Evolutionary conservation across 768 basidiomycete genomes (phyloP).

Genomic region (Mycena kentingensis): DNA sequence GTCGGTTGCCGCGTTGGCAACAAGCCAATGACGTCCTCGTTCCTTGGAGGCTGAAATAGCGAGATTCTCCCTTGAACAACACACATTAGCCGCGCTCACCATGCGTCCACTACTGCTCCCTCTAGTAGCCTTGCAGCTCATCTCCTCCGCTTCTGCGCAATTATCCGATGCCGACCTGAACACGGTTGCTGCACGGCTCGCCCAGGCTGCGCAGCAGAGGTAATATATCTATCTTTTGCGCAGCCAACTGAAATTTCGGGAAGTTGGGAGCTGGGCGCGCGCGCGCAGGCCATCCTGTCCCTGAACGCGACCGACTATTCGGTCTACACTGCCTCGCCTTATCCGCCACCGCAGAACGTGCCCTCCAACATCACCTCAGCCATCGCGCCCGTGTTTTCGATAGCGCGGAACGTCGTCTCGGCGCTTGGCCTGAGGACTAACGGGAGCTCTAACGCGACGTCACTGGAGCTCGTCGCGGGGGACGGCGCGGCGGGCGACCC

Average conservation of each 20-base stretch:
- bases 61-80: not conserved
- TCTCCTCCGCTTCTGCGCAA: slow-evolving; percentile 26
- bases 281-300: slow-evolving; percentile 51
- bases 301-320: slow-evolving; percentile 47
- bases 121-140: not conserved
- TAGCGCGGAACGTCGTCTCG: slow-evolving; percentile 52
- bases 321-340: slow-evolving; percentile 42
- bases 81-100: not conserved
- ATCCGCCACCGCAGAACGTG: slow-evolving; percentile 42
- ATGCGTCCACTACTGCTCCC: not conserved
- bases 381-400: slow-evolving; percentile 58
- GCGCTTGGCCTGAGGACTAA: too few relatives aligned
- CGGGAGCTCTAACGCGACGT: slow-evolving; percentile 43
- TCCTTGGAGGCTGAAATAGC: too few relatives aligned
- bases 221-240: slow-evolving; percentile 15
- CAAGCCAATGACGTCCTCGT: too few relatives aligned
- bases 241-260: not conserved
- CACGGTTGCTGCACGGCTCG: slow-evolving; percentile 38
- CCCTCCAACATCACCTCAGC: slow-evolving; percentile 34
- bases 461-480: slow-evolving; percentile 58
- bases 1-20: too few relatives aligned
- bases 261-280: slow-evolving; percentile 62
- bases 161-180: slow-evolving; percentile 37
- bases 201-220: slow-evolving; percentile 41
- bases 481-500: slow-evolving; percentile 76